phyloP scores from a whole-genome alignment of 176 grass and related monocot species.

The Puya raimondii region DNA sequence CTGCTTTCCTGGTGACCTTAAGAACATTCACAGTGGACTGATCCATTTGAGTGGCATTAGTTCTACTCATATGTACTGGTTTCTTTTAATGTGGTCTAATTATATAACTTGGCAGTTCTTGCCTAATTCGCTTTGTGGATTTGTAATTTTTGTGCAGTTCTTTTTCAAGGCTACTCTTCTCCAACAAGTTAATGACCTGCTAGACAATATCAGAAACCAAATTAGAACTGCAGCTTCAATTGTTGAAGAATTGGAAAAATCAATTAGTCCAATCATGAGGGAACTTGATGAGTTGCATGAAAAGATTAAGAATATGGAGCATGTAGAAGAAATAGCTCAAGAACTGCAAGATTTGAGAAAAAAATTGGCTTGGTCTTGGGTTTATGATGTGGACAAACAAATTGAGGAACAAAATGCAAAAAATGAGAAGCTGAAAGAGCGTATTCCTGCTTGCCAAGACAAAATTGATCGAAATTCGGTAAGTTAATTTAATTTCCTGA shows the following conservation, averaged over 20 bases:
- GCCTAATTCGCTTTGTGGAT: not conserved
- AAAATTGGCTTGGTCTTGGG: constrained; percentile 87
- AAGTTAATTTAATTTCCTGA: constrained; percentile 28
- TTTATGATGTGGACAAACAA: constrained; percentile 70
- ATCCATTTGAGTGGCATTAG: not conserved
- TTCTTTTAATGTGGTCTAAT: not conserved
- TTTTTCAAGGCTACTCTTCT: constrained; percentile 98
- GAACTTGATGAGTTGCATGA: constrained; percentile 67
- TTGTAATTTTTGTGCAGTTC: constrained; percentile 49
- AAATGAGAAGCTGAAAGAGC: constrained; percentile 66
- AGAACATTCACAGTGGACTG: not conserved
- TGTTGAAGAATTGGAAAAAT: constrained; percentile 65
- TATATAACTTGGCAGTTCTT: constrained; percentile 7
- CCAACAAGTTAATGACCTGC: constrained; percentile 81
- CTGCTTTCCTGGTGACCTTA: not conserved
- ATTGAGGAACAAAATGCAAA: constrained; percentile 49
- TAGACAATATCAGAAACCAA: constrained; percentile 49
- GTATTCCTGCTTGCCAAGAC: constrained; percentile 80
- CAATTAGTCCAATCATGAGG: constrained; percentile 47
- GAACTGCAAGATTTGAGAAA: constrained; percentile 73
- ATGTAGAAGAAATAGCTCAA: constrained; percentile 83
- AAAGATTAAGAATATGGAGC: constrained; percentile 94
- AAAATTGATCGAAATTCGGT: constrained; percentile 65
- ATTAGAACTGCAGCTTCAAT: constrained; percentile 31
- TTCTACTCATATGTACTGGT: not conserved